These are phyloP conservation scores for Elymus sibiricus DNA, from an alignment of 176 grass and related monocot genomes.

Conservation along the genomic window DNA sequence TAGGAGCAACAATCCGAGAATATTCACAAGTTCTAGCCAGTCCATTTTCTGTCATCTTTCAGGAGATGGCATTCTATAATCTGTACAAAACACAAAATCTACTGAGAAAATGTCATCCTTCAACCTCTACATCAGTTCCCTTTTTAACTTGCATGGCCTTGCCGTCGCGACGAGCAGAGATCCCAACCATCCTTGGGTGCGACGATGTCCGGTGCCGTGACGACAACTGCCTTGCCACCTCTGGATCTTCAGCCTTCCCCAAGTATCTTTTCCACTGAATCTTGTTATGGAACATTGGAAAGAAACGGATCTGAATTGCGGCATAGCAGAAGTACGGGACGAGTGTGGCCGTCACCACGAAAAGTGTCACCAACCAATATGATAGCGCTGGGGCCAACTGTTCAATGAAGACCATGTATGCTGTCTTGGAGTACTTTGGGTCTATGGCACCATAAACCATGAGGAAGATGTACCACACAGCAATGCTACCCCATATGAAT, in stretches of 20 bases:
- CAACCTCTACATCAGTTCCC: slow-evolving; percentile 43
- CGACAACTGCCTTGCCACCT: slow-evolving; percentile 77
- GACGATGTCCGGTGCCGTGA: slow-evolving; percentile 50
- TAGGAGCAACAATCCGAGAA: slow-evolving; percentile 24
- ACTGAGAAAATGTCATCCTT: slow-evolving; percentile 23
- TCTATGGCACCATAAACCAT: slow-evolving; percentile 60
- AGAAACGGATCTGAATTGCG: slow-evolving; percentile 75
- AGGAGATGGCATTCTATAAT: slow-evolving; percentile 40
- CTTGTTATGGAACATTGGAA: slow-evolving; percentile 98
- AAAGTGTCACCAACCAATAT: slow-evolving; percentile 81
- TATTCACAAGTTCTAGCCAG: slow-evolving; percentile 5
- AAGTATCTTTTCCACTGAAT: slow-evolving; percentile 85
- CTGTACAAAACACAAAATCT: slow-evolving; percentile 58
- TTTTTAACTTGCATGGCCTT: slow-evolving; percentile 46
- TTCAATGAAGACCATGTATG: slow-evolving; percentile 80
- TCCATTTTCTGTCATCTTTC: slow-evolving; percentile 24
- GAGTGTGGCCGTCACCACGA: slow-evolving; percentile 67
- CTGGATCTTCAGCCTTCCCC: slow-evolving; percentile 80
- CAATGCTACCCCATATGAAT: slow-evolving; percentile 92
- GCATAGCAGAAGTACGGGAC: slow-evolving; percentile 63
- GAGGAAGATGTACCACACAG: slow-evolving; percentile 81
- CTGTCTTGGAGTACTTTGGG: slow-evolving; percentile 46
- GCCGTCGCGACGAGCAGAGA: slow-evolving; percentile 75
- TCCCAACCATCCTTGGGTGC: slow-evolving; percentile 73
- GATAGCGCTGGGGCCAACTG: slow-evolving; percentile 59